Evolutionary conservation across 2,329 filamentous ascomycete genomes (phyloP), one percentile per base, ranked within the genome.

Genomic region (Beauveria sp.): DNA sequence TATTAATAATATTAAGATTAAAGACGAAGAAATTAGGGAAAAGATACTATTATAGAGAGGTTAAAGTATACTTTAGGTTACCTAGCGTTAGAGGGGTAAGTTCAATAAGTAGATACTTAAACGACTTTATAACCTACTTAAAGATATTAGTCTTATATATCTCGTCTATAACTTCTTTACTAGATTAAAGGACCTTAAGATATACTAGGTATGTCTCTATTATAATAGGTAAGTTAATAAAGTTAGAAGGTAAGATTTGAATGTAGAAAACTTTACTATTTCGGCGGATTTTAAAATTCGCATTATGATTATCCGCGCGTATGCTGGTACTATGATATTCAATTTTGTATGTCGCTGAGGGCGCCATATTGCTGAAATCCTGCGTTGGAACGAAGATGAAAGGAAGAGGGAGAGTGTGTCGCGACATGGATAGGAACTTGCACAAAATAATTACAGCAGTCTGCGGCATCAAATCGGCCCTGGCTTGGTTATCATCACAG

Each of bases 181-280:
- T 34, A 2, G 64, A 67, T 54, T 44, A 47, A 8, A 67, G 64
- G 12, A 67, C 56, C 43, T 66, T n/a, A 1, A 66, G 53, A 30
- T 64, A 67, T 4, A 37, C 9, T 5, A 66, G 43, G 26, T 63
- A 67, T 34, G 64, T 65, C 3, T 61, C 34, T 0, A 43, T 63
- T 40, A 57, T 66, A 0, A 50, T 20, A 10, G 62, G 66, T 14
- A 63, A 67, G 51, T 67, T 64, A 20, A 37, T 8, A 59, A 67
- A 66, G 0, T 62, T 1, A 1, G 57, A 62, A 0, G 66, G 66
- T 0, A 61, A 65, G 28, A 65, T 47, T 0, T 44, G 44, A 10
- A 68, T 67, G 41, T 64, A 65, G 55, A 67, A 67, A 1, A 51
- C 47, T 55, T 61, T 67, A 24, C 66, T 59, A 18, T 67, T 66